Evolutionary conservation across 192 early-diverging fungal genomes (phyloP).

Genomic region (Dissophora globulifera): DNA sequence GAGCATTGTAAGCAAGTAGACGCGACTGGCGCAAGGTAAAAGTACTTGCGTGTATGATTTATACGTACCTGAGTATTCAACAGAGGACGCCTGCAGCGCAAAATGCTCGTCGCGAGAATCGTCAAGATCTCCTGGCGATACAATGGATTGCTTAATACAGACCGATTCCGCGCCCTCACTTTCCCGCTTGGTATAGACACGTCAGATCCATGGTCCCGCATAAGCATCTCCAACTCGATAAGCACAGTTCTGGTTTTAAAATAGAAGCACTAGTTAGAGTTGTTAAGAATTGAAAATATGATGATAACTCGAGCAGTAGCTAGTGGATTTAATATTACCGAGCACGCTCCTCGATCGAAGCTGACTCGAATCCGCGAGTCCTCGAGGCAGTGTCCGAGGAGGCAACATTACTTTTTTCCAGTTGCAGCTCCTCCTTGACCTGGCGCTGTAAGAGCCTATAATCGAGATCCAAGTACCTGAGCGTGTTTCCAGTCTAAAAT

Average conservation of each 20-base stretch:
- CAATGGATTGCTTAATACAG: slow-evolving; percentile 22
- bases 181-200: neutral
- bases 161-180: neutral
- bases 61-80: slow-evolving; percentile 39
- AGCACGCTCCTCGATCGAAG: slow-evolving; percentile 32
- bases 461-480: slow-evolving; percentile 28
- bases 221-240: slow-evolving; percentile 10
- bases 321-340: too few species aligned
- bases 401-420: slow-evolving; percentile 23
- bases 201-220: neutral
- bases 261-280: neutral
- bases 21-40: neutral
- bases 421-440: slow-evolving; percentile 45
- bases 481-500: slow-evolving; percentile 21
- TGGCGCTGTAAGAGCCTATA: slow-evolving; percentile 41
- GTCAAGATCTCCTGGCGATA: slow-evolving; percentile 22
- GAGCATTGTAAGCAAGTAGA: neutral
- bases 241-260: slow-evolving; percentile 29
- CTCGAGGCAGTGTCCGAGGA: neutral
- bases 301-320: neutral
- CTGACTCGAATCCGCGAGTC: slow-evolving; percentile 23
- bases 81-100: slow-evolving; percentile 20
- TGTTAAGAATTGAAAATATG: neutral
- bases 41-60: too few species aligned
- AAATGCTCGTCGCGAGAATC: slow-evolving; percentile 13